Evolutionary conservation across 148 eudicot genomes (phyloP).

Genomic region (Rhododendron williamsianum): DNA sequence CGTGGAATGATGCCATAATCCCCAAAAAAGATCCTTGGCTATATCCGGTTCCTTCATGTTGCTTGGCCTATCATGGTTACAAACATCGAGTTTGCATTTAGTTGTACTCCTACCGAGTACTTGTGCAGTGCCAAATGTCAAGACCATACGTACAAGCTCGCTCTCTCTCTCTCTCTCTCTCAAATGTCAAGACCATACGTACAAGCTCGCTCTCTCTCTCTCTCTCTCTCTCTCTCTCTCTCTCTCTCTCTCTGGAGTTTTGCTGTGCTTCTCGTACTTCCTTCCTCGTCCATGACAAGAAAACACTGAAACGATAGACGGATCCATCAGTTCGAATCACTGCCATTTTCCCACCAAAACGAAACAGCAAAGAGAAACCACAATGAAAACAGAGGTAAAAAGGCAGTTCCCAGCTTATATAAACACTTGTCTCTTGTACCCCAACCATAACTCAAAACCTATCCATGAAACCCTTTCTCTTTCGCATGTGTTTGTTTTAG

Average conservation of each 20-base stretch:
- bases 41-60: neutral
- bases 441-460: neutral
- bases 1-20: neutral
- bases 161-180: too few relatives aligned
- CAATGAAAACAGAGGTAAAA: neutral
- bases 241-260: neutral
- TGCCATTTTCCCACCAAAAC: slow-evolving; percentile 3
- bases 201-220: neutral
- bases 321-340: slow-evolving; percentile 37
- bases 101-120: too few relatives aligned
- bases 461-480: neutral
- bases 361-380: neutral
- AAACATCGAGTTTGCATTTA: neutral
- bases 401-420: slow-evolving; percentile 22
- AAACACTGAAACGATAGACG: slow-evolving; percentile 63
- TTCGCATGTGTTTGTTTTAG: neutral
- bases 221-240: neutral
- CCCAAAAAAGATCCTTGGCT: neutral
- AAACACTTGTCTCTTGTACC: slow-evolving; percentile 22
- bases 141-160: too few relatives aligned
- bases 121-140: neutral
- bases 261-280: slow-evolving; percentile 17
- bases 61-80: neutral
- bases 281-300: slow-evolving; percentile 54
- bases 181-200: neutral